phyloP scores from a whole-genome alignment of 2,329 filamentous ascomycete genomes.

The Rugonectria rugulosa region DNA sequence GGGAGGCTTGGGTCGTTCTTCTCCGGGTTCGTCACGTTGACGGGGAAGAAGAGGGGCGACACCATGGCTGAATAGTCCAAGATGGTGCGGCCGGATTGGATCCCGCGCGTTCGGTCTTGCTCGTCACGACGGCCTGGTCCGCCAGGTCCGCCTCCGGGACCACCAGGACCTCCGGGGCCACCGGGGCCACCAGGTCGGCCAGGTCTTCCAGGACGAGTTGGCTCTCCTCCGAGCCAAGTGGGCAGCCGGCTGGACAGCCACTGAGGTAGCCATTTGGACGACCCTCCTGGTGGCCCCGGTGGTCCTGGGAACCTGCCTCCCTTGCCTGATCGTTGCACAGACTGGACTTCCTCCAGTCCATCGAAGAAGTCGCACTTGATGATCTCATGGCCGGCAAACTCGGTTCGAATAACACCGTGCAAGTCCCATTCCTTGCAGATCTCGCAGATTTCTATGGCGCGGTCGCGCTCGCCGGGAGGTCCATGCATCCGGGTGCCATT shows the following conservation, averaged over 20 bases:
- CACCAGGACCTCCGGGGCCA: neutral
- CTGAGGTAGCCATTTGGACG: no score
- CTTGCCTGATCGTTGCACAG: constrained; percentile 18
- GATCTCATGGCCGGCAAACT: constrained; percentile 67
- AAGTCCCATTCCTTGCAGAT: constrained; percentile 40
- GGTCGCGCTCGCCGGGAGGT: constrained; percentile 3
- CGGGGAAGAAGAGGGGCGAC: constrained; percentile 50
- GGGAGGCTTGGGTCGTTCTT: neutral
- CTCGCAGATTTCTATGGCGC: constrained; percentile 12
- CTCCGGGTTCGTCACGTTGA: constrained; percentile 49
- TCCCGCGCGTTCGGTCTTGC: constrained; percentile 45
- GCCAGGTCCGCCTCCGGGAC: neutral
- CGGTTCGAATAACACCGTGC: constrained; percentile 67
- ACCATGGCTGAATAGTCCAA: constrained; percentile 53
- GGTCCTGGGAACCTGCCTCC: neutral
- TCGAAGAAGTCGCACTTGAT: constrained; percentile 65
- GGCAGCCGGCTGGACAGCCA: no score
- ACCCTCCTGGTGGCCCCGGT: neutral
- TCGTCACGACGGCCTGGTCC: constrained; percentile 39
- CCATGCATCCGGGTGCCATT: neutral
- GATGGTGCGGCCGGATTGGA: constrained; percentile 42
- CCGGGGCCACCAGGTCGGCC: neutral
- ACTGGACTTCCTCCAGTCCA: constrained; percentile 43
- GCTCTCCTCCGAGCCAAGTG: no score
- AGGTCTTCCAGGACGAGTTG: neutral